phyloP scores from a whole-genome alignment of 129 eudicot genomes.

The sunflower (Helianthus annuus) region HanXRQr2.0-SUNRISE NC_035436.2:59847927-59848426 shows the following conservation, averaged over 20 bases:
- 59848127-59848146: background rate
- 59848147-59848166: background rate
- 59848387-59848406: background rate
- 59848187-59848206: background rate
- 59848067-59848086: background rate
- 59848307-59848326: background rate
- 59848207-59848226: constrained; percentile 9
- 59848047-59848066: constrained; percentile 1
- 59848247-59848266: background rate
- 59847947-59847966: no score
- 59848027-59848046: constrained; percentile 11
- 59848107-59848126: background rate
- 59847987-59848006: no score
- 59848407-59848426: background rate
- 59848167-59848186: background rate
- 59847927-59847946: no score
- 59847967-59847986: no score
- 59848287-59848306: background rate
- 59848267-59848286: background rate
- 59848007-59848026: constrained; percentile 11
- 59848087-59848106: background rate
- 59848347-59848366: background rate
- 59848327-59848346: background rate
- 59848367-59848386: background rate
- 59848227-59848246: background rate